phyloP scores from a whole-genome alignment of 495 filamentous ascomycete genomes.

The Aspergillus indologenus region DNA sequence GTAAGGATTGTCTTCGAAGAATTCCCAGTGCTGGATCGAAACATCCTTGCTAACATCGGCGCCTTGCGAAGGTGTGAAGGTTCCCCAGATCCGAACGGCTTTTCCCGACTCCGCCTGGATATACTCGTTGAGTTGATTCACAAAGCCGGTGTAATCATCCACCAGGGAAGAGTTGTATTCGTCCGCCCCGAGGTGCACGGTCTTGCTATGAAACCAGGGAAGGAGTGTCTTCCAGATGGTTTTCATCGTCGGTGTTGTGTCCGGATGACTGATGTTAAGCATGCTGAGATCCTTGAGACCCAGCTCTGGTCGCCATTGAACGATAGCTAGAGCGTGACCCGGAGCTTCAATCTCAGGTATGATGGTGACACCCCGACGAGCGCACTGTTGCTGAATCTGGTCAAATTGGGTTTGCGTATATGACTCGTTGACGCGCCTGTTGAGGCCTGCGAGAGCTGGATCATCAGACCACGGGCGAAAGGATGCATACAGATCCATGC shows the following conservation, averaged over 20 bases:
- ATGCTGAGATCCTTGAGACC: conserved; percentile 45
- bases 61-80: conserved; percentile 43
- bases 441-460: conserved; percentile 40
- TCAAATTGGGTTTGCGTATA: conserved; percentile 45
- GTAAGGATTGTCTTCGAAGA: conserved; percentile 45
- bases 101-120: conserved; percentile 39
- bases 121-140: conserved; percentile 46
- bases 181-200: conserved; percentile 52
- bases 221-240: conserved; percentile 50
- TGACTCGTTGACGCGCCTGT: conserved; percentile 45
- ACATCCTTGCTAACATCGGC: conserved; percentile 43
- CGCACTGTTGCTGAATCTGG: conserved; percentile 43
- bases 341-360: conserved; percentile 54
- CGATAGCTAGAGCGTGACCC: conserved; percentile 48
- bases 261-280: conserved; percentile 51
- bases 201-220: conserved; percentile 52
- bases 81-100: conserved; percentile 51
- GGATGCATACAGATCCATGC: conserved; percentile 40
- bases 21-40: conserved; percentile 47
- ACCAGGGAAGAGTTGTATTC: conserved; percentile 41
- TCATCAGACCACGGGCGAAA: conserved; percentile 40
- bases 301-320: conserved; percentile 51
- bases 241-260: conserved; percentile 50
- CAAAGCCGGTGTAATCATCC: conserved; percentile 46
- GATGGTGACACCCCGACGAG: conserved; percentile 46